phyloP scores from a whole-genome alignment of 306 rosid genomes.

The Malus fusca region DNA sequence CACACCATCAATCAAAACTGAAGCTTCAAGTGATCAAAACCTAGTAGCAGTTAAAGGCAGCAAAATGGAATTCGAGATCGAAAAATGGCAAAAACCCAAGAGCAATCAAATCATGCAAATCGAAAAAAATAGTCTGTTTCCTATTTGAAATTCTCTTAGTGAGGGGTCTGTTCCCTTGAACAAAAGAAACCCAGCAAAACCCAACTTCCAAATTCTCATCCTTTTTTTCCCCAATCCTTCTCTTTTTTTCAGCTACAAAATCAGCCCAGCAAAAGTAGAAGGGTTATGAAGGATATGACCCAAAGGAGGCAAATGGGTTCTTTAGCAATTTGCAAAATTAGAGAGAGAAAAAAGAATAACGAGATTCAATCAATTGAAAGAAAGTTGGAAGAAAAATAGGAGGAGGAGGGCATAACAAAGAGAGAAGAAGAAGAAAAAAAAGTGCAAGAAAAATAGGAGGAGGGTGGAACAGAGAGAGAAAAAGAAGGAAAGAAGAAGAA shows the following conservation, averaged over 20 bases:
- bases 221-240: not conserved
- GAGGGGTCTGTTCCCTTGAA: constrained; percentile 42
- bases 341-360: too few relatives aligned
- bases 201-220: constrained; percentile 28
- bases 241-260: not conserved
- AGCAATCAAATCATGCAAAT: constrained; percentile 2
- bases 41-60: constrained; percentile 1
- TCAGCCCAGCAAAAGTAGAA: not conserved
- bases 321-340: not conserved
- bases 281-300: not conserved
- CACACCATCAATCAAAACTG: constrained; percentile 15
- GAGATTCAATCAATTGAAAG: too few relatives aligned
- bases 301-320: not conserved
- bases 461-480: too few relatives aligned
- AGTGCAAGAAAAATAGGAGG: too few relatives aligned
- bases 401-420: too few relatives aligned
- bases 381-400: too few relatives aligned
- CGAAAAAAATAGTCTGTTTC: not conserved
- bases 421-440: too few relatives aligned
- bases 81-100: not conserved
- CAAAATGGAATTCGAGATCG: not conserved
- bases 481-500: too few relatives aligned
- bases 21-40: constrained; percentile 3
- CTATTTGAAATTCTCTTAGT: constrained; percentile 88
- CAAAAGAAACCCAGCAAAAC: constrained; percentile 17